phyloP scores from a whole-genome alignment of 2,329 filamentous ascomycete species.

The Hypoxylon sp. region DNA sequence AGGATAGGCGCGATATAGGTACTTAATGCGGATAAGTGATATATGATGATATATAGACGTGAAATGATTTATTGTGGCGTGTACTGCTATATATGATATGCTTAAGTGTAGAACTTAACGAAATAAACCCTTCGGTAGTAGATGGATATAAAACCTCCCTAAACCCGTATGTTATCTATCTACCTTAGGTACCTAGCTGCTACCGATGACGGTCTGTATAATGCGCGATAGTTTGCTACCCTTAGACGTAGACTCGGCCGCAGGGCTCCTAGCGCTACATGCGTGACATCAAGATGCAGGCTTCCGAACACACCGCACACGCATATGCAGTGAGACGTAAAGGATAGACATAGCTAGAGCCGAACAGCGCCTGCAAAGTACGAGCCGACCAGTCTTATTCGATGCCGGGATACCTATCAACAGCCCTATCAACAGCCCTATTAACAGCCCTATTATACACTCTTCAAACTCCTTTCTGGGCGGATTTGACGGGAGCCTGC shows the following conservation, averaged over 20 bases:
- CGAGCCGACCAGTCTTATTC: not conserved
- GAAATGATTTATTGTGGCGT: not conserved
- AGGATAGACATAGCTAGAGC: not conserved
- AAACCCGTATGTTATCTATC: not conserved
- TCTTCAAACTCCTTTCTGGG: not conserved
- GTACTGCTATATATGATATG: not conserved
- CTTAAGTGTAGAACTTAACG: not conserved
- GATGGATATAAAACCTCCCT: not conserved
- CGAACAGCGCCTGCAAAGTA: not conserved
- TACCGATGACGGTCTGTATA: not conserved
- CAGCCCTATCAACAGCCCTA: no score
- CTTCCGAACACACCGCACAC: not conserved
- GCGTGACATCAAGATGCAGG: not conserved
- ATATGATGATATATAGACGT: not conserved
- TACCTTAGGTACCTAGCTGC: not conserved
- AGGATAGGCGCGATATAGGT: not conserved
- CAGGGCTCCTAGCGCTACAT: not conserved
- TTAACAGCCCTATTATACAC: not conserved
- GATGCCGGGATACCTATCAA: not conserved
- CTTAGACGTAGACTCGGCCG: no score
- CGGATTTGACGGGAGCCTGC: not conserved
- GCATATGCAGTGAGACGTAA: not conserved
- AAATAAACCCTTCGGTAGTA: not conserved
- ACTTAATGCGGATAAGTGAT: constrained; percentile 3
- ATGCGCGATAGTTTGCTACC: not conserved